A percentile compares a stretch with the other conserved stretches of the same genome.
Evolutionary conservation across 2,329 filamentous ascomycete genomes (phyloP).

Genomic region (Ascomycota sp.): DNA sequence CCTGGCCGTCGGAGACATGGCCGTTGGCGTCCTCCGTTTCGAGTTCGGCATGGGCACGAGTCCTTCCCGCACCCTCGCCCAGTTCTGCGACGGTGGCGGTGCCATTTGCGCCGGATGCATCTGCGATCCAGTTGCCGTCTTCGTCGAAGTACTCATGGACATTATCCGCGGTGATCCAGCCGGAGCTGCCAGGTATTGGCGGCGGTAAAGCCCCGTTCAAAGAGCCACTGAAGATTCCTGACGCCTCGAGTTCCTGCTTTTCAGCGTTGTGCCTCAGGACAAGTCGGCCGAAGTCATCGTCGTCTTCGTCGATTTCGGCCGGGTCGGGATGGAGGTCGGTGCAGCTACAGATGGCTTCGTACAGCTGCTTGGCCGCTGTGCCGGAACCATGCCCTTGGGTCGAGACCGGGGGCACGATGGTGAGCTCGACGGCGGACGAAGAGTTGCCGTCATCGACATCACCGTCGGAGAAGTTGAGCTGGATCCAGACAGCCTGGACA

Average conservation of each 20-base stretch:
- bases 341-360: constrained; percentile 51
- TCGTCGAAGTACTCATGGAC: constrained; percentile 66
- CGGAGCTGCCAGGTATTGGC: constrained; percentile 50
- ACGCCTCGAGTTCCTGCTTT: constrained; percentile 35
- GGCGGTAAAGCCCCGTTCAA: constrained; percentile 35
- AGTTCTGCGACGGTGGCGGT: constrained; percentile 27
- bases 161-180: constrained; percentile 87
- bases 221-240: constrained; percentile 30
- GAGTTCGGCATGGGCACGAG: constrained; percentile 28
- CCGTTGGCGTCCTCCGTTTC: constrained; percentile 26
- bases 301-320: constrained; percentile 31
- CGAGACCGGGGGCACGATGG: constrained; percentile 37
- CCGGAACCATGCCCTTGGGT: constrained; percentile 5
- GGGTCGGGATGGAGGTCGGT: constrained; percentile 60
- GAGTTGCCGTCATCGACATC: constrained; percentile 41
- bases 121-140: constrained; percentile 63
- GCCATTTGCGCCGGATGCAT: constrained; percentile 10
- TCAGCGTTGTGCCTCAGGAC: constrained; percentile 32
- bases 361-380: constrained; percentile 24
- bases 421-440: constrained; percentile 46
- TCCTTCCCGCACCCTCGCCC: constrained; percentile 42
- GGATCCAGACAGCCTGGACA: constrained; percentile 40
- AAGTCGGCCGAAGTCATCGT: constrained; percentile 32
- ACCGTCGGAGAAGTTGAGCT: constrained; percentile 42
- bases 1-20: constrained; percentile 14